Percentiles rank a stretch among this genome's conserved stretches.
Conservation (phyloP, 306 rosid species). For the Prunus armeniaca region DNA sequence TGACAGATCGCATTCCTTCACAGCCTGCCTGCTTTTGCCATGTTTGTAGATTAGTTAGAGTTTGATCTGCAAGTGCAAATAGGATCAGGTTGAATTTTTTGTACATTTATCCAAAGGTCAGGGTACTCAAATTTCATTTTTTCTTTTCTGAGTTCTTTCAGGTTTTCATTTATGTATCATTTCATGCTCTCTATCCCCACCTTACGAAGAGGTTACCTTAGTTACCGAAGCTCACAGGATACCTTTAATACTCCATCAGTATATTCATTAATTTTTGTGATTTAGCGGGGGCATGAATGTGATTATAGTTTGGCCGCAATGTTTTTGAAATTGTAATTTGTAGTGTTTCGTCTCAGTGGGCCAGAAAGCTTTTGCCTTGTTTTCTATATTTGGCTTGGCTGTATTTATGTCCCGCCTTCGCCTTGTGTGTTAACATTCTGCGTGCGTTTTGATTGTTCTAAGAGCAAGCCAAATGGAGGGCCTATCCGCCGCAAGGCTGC, state of each 20-base stretch:
- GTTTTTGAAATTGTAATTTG: background rate
- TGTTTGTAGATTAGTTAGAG: conserved; percentile 28
- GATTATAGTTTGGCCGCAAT: background rate
- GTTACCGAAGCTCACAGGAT: background rate
- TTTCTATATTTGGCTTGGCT: background rate
- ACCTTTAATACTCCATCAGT: background rate
- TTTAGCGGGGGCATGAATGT: background rate
- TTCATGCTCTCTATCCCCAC: background rate
- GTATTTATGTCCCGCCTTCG: too few species aligned
- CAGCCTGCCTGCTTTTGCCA: conserved; percentile 20
- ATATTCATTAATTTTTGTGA: conserved; percentile 10
- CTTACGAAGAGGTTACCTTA: background rate
- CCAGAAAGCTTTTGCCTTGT: background rate
- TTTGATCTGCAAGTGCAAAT: conserved; percentile 6
- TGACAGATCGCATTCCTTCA: conserved; percentile 21
- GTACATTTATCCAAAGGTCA: conserved; percentile 15
- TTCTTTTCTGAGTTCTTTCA: background rate
- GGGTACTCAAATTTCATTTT: conserved; percentile 11
- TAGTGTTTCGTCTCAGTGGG: background rate
- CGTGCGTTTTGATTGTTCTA: background rate
- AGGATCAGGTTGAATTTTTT: conserved; percentile 26
- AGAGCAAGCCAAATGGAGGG: too few species aligned
- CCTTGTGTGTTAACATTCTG: background rate
- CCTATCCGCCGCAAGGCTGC: too few species aligned
- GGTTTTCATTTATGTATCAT: background rate